Conservation (phyloP, 345 rosid species). For the Lumnitzera littorea region DNA sequence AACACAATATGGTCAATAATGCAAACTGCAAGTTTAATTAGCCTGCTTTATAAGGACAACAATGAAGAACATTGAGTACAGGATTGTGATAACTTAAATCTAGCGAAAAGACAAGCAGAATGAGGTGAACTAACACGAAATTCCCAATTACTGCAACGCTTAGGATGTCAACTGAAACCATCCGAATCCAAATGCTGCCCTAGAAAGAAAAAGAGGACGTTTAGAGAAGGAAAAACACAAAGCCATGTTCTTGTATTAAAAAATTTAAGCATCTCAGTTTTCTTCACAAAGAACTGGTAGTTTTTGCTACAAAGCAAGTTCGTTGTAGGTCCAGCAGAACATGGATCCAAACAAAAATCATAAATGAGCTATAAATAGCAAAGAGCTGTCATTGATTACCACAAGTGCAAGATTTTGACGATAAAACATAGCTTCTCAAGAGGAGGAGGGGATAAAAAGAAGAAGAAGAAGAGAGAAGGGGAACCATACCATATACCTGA, state of each 20-base stretch:
- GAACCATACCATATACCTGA: slow-evolving; percentile 37
- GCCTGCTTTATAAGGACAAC: too few species aligned
- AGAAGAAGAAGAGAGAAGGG: too few species aligned
- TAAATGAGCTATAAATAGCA: slow-evolving; percentile 58
- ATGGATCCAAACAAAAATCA: slow-evolving; percentile 77
- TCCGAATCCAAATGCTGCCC: slow-evolving; percentile 77
- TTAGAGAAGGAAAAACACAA: not conserved
- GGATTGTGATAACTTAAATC: not conserved
- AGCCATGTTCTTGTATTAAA: too few species aligned
- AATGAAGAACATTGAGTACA: not conserved
- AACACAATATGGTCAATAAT: too few species aligned
- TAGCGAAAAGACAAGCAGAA: slow-evolving; percentile 42
- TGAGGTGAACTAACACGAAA: slow-evolving; percentile 93
- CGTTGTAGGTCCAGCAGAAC: slow-evolving; percentile 75
- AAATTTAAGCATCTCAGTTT: not conserved
- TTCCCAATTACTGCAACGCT: slow-evolving; percentile 67
- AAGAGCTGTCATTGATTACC: not conserved
- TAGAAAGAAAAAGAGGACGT: not conserved
- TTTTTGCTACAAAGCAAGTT: slow-evolving; percentile 75
- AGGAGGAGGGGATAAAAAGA: not conserved
- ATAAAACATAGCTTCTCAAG: slow-evolving; percentile 1
- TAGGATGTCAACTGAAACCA: slow-evolving; percentile 84
- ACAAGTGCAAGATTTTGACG: not conserved
- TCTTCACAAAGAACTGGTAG: slow-evolving; percentile 79
- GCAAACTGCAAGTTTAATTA: too few species aligned